Conservation (phyloP, 2,329 filamentous ascomycete species). For the Coniella vitis region DNA sequence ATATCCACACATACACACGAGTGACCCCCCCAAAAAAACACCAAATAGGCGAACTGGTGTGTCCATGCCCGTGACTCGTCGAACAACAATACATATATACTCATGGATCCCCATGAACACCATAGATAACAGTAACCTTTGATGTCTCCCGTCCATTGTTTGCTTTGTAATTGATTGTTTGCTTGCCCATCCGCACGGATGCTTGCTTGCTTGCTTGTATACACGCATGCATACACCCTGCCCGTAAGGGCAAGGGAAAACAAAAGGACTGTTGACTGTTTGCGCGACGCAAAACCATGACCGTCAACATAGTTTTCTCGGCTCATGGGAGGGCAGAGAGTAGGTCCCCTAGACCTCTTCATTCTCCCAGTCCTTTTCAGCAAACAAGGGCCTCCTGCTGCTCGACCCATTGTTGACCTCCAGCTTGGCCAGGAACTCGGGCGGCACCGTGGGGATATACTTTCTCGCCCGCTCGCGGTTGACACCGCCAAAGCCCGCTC, state of each 20-base stretch:
- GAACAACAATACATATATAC: too few species aligned
- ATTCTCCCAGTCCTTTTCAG: constrained; percentile 60
- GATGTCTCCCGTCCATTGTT: too few species aligned
- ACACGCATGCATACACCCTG: not conserved
- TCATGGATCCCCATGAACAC: too few species aligned
- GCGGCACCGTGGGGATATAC: constrained; percentile 91
- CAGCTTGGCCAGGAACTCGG: constrained; percentile 85
- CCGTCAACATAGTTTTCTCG: constrained; percentile 8
- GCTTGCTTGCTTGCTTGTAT: not conserved
- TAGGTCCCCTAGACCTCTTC: constrained; percentile 44
- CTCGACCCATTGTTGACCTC: constrained; percentile 48
- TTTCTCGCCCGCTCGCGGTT: constrained; percentile 89
- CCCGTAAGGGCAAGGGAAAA: not conserved
- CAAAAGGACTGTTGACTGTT: not conserved
- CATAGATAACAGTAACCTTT: too few species aligned
- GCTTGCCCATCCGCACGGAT: too few species aligned
- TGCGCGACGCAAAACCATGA: not conserved
- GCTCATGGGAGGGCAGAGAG: not conserved
- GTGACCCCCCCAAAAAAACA: too few species aligned
- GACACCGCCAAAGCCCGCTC: constrained; percentile 86
- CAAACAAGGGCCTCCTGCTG: constrained; percentile 49
- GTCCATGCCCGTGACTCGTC: too few species aligned
- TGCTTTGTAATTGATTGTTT: too few species aligned
- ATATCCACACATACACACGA: too few species aligned
- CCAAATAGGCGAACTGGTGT: too few species aligned